Evolutionary conservation across 73 alveolate species (phyloP), one percentile per base, ranked within the genome.

Genomic region (Uronychia setigera): DNA sequence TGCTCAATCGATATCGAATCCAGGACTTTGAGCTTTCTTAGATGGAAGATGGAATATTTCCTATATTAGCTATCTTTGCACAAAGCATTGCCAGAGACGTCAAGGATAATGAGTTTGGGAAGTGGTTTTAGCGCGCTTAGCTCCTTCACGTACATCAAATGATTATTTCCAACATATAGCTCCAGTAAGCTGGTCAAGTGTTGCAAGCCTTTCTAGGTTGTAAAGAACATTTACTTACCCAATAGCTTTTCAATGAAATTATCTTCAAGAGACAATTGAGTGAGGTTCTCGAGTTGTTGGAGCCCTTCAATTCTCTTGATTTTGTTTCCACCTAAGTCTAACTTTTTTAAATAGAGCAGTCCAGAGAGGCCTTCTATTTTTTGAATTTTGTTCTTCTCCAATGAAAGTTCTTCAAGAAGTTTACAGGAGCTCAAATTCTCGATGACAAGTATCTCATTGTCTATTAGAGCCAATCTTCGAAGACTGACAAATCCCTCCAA

Each of bases 121-220:
- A 96, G 88, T 27, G 76, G 78, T 87, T 94, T 96, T 31, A 96
- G 85, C 46, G 78, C 76, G 25, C 75, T 59, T 25, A 96, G 60
- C 82, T 96, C 96, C 86, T 96, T 96, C 26, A 88, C 32, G 67
- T 92, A 90, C 0, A 76, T 76, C 0, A 98, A 92, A 32, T 87
- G 93, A 83, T 98, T 98, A 88, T 98, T 98, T 13, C 98, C 99
- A 31, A 98, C 90, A 89, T 97, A 98, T 35, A 98, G 92, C 87
- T 97, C 99, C 97, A 96, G 92, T 60, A 98, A 94, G 78, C 87
- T 93, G 81, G 82, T 77, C 80, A 94, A 81, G 74, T 85, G 87
- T 27, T 96, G 98, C 29, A 98, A 88, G 30, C 98, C 99, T 77
- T 92, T 95, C 14, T 96, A 85, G 77, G 89, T 82, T 46, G 67